Evolutionary conservation across 2,329 filamentous ascomycete species (phyloP), one percentile per base, ranked within the genome.

Genomic region (Aureobasidium sp.): DNA sequence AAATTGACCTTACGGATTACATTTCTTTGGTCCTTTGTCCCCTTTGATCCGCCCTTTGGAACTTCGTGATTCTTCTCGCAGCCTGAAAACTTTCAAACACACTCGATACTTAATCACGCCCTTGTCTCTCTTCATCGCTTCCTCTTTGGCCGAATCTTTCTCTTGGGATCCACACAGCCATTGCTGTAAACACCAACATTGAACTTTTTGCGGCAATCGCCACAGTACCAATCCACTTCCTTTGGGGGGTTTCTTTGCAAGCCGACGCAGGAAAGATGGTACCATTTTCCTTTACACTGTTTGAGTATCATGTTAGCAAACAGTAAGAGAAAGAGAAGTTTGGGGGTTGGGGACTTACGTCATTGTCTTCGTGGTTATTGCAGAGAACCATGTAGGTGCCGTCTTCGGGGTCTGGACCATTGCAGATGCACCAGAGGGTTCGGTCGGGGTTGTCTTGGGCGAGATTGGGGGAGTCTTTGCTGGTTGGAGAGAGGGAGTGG

Each of bases 271-370:
- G 1, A 6, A 1, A 9, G 15, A 25, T 55, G 51, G 11, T 29
- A 55, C 51, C 51, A 55, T 25, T 55, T 55, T 39, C 51, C 51
- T 25, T 55, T 39, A 25, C 51, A 55, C 36, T 53, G 5, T 8
- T 29, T 5, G 8, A 17, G 22, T 25, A 3, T 25, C 1, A 25
- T 25, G 22, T 49, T 5, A 49, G 47, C 29, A 34, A 34, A n/a
- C 8, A 31, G 9, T 25, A 34, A 11, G 4, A 31, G n/a, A 15
- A 17, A 9, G n/a, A 15, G 27, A 9, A 25, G 12, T 27, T 14
- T 2, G 9, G 5, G 22, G 5, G 22, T 1, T 27, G 22, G 6
- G 27, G 8, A 27, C 48, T 34, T 9, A 51, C 48, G 11, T 37
- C 48, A 31, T 4, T 15, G 36, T 55, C 51, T n/a, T 22, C 14